Percentiles rank a stretch among this genome's conserved stretches.
phyloP scores from a whole-genome alignment of 78 protist genomes.

The Bigelowiella natans region DNA sequence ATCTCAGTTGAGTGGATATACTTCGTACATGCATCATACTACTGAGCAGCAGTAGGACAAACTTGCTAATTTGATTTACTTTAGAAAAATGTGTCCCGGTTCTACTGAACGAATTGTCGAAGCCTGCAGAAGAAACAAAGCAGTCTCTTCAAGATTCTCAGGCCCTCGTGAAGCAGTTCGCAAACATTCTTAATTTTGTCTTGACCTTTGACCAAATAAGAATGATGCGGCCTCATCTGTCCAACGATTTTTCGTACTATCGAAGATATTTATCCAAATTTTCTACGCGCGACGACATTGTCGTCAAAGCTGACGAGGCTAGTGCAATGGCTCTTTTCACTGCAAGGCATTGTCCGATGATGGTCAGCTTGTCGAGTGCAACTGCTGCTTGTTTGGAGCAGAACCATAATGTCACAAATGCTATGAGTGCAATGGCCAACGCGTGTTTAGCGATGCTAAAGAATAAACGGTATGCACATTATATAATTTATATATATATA shows the following conservation, averaged over 20 bases:
- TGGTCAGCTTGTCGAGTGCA: neutral
- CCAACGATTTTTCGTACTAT: slow-evolving; percentile 1
- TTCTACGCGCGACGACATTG: neutral
- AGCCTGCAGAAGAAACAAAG: neutral
- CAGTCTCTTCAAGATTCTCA: neutral
- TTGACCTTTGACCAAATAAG: neutral
- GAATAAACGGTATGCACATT: neutral
- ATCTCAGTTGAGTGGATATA: neutral
- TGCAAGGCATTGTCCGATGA: neutral
- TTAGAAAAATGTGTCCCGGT: neutral
- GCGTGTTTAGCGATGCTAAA: neutral
- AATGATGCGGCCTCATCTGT: slow-evolving; percentile 3
- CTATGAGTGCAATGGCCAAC: neutral
- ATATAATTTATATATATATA: too few species aligned
- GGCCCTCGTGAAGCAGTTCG: neutral
- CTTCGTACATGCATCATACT: neutral
- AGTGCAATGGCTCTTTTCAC: slow-evolving; percentile 1
- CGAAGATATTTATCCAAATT: neutral
- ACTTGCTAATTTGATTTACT: too few species aligned
- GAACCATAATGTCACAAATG: neutral
- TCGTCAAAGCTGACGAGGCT: neutral
- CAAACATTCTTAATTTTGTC: neutral
- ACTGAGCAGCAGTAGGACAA: too few species aligned
- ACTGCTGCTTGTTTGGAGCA: neutral
- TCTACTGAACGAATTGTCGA: neutral